Evolutionary conservation across 1,139 yeast species (phyloP).

Genomic region (Taphrina deformans): DNA sequence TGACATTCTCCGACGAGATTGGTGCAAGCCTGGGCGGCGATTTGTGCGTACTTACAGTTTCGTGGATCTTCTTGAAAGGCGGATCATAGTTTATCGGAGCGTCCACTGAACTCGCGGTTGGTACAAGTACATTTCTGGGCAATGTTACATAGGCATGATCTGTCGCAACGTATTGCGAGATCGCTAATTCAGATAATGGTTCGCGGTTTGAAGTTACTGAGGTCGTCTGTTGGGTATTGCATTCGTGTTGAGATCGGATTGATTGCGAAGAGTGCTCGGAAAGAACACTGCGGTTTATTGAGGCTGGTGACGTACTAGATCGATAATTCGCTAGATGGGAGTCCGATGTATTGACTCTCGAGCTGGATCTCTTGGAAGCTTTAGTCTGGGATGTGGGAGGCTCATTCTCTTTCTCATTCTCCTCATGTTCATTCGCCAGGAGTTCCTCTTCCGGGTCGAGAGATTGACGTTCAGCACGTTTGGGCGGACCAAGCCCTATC

Average conservation of each 20-base stretch:
- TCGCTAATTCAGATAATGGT: background rate
- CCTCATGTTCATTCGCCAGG: background rate
- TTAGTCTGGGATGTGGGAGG: background rate
- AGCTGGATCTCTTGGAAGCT: background rate
- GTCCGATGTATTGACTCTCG: background rate
- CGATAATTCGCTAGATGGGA: background rate
- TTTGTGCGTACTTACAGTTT: background rate
- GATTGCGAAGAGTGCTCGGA: background rate
- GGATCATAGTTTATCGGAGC: background rate
- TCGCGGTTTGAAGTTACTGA: background rate
- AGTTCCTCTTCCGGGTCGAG: conserved; percentile 28
- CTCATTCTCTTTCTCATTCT: conserved; percentile 16
- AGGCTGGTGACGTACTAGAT: background rate
- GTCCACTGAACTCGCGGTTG: background rate
- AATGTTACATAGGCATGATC: too few species aligned
- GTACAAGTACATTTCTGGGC: background rate
- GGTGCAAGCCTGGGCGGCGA: background rate
- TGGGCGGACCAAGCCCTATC: conserved; percentile 36
- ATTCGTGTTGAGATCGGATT: background rate
- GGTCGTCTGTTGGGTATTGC: background rate
- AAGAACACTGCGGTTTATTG: background rate
- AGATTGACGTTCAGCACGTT: conserved; percentile 35
- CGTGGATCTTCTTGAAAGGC: background rate
- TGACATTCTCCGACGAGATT: background rate
- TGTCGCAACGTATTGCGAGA: too few species aligned